Percentiles rank a stretch among this genome's conserved stretches.
Conservation (phyloP, 2,329 filamentous ascomycete genomes). For the Calonectria pteridis region DNA sequence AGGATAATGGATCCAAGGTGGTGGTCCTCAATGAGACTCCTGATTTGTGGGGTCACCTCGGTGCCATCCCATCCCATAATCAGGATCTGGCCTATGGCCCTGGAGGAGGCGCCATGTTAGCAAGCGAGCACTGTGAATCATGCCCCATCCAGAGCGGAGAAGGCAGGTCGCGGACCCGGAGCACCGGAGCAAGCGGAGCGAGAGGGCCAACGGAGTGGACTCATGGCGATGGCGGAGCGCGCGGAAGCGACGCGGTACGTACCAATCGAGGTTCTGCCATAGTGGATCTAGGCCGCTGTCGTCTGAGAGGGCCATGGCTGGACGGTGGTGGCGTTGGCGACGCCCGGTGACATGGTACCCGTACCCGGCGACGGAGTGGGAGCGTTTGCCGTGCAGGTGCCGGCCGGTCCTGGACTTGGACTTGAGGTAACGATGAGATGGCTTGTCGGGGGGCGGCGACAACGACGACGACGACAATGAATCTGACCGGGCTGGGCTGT, state of each 20-base stretch:
- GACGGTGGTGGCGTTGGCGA: constrained; percentile 38
- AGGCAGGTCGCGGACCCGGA: constrained; percentile 23
- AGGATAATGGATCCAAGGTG: constrained; percentile 90
- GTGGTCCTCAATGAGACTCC: constrained; percentile 82
- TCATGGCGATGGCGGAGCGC: neutral
- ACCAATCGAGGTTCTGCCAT: constrained; percentile 85
- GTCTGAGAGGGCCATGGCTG: constrained; percentile 52
- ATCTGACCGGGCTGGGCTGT: constrained; percentile 30
- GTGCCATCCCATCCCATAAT: constrained; percentile 91
- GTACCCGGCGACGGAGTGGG: constrained; percentile 24
- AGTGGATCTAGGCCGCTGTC: constrained; percentile 64
- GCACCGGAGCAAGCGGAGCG: neutral
- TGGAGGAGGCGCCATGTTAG: constrained; percentile 50
- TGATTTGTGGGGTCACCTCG: constrained; percentile 85
- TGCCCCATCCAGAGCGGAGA: neutral
- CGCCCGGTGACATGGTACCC: constrained; percentile 44
- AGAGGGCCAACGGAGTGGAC: constrained; percentile 32
- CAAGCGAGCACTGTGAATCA: constrained; percentile 27
- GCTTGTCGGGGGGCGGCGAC: constrained; percentile 33
- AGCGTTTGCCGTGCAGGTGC: constrained; percentile 25
- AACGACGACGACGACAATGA: constrained; percentile 40
- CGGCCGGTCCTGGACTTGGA: constrained; percentile 39
- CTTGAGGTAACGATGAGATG: constrained; percentile 49
- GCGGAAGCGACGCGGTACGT: constrained; percentile 51
- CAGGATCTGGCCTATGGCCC: constrained; percentile 81